Conservation (phyloP, 257 asterid species). For the Solanum lignicaule region DNA sequence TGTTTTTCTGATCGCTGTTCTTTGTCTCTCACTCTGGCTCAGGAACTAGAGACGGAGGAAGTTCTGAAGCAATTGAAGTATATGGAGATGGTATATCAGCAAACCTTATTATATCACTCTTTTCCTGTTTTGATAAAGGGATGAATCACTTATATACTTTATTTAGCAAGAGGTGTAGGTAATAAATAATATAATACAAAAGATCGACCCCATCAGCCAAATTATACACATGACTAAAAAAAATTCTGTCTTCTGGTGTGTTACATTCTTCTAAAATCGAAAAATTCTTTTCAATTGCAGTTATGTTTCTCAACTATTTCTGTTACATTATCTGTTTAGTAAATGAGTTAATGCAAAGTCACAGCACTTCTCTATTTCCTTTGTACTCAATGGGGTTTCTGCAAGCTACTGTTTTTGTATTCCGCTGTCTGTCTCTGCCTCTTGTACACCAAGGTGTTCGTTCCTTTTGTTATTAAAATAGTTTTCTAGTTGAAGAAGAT, state of each 20-base stretch:
- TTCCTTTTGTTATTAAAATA: not conserved
- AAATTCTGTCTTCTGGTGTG: not conserved
- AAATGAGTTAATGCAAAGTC: not conserved
- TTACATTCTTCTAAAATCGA: not conserved
- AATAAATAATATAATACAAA: not conserved
- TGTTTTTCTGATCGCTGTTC: not conserved
- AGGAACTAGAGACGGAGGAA: conserved; percentile 80
- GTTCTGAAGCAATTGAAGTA: conserved; percentile 77
- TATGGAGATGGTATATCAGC: conserved; percentile 53
- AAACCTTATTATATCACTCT: not conserved
- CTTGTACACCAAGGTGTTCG: not conserved
- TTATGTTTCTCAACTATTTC: not conserved
- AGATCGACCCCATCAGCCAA: not conserved
- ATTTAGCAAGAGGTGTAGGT: not conserved
- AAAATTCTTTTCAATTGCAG: not conserved
- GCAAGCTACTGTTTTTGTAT: not conserved
- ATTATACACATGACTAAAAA: not conserved
- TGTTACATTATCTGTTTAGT: not conserved
- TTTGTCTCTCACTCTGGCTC: conserved; percentile 17
- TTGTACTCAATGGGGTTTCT: not conserved
- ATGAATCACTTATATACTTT: not conserved
- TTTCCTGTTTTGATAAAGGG: not conserved
- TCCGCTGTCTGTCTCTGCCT: not conserved
- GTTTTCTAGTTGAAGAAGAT: not conserved
- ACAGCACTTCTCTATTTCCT: not conserved